Evolutionary conservation across 805 yeast genomes (phyloP).

Genomic region (Cyberlindnera lachancei): DNA sequence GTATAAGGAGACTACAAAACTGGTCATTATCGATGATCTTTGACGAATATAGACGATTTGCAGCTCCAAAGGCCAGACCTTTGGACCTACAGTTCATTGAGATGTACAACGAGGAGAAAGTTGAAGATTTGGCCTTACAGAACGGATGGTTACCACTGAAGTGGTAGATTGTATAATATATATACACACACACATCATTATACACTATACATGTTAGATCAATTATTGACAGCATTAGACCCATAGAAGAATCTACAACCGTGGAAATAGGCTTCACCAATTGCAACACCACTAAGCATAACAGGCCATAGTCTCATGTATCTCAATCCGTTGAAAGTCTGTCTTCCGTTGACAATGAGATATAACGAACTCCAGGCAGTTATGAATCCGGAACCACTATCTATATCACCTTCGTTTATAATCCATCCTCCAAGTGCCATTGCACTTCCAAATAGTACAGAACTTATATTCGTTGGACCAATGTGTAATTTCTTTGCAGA

Average conservation of each 20-base stretch:
- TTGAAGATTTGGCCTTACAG: constrained; percentile 45
- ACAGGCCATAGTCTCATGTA: constrained; percentile 59
- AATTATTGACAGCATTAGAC: too few species aligned
- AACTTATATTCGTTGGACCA: constrained; percentile 29
- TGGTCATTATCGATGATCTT: constrained; percentile 94
- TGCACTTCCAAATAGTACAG: constrained; percentile 54
- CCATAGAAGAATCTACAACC: constrained; percentile 57
- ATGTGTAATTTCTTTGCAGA: constrained; percentile 11
- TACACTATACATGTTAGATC: too few species aligned
- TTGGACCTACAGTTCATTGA: constrained; percentile 95
- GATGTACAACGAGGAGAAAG: constrained; percentile 63
- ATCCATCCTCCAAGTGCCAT: constrained; percentile 65
- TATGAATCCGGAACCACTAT: constrained; percentile 74
- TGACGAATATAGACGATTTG: constrained; percentile 91
- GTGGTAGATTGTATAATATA: constrained; percentile 37
- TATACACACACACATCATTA: too few species aligned
- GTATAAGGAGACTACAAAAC: constrained; percentile 76
- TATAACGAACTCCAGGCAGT: constrained; percentile 79
- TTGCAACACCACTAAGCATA: constrained; percentile 48
- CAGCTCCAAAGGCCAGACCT: constrained; percentile 92
- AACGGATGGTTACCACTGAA: constrained; percentile 57
- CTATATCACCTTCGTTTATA: constrained; percentile 66
- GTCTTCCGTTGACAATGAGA: constrained; percentile 60
- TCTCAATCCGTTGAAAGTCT: constrained; percentile 43
- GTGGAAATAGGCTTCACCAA: constrained; percentile 55